Base-by-base conservation (phyloP, 1,284 basidiomycete species). In the Trametes sp. region DNA sequence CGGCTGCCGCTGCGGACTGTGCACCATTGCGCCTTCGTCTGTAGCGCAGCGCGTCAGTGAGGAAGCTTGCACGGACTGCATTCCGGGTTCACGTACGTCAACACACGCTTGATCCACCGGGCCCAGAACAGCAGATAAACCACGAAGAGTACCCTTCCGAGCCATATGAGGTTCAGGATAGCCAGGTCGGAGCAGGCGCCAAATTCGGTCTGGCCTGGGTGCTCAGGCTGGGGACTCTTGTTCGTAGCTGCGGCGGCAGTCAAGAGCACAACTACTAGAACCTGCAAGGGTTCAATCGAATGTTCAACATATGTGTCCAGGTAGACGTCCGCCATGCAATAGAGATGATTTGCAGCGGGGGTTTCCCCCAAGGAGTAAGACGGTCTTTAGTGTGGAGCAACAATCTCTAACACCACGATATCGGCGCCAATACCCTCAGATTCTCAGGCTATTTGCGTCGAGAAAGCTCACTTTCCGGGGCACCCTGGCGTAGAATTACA, bases 121-220 rank as follows among this genome's bases (percentile, higher is more conserved):
- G 61, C 44, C 54, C 41, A 46, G 33, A 53, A 28, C 23, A 61
- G 26, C 0, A 62, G 23, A 41, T 60, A 65, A 4, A 21, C 44
- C 7, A 59, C 57, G n/a, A 68, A n/a, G 6, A 62, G 9, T 11
- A 68, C 59, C 21, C 64, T 46, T 7, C 28, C 61, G 7, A 52
- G 49, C 63, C 63, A 68, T 14, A 68, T 44, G 50, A 65, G 29
- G 38, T 63, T 65, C 33, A 59, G 56, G 31, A 52, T 54, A 36
- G 56, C 58, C 33, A 68, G 55, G 23, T 50, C 55, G 0, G 59
- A 42, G 52, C 66, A 68, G 6, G 59, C 50, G n/a, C 9, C 29
- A 7, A 61, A 53, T 23, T 65, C 46, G 4, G 51, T 60, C 44
- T 62, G 60, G 1, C 57, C 60, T 3, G 62, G 44, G 19, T 50